phyloP scores from a whole-genome alignment of 1,139 yeast genomes.

The Candida pseudoviswanathii region DNA sequence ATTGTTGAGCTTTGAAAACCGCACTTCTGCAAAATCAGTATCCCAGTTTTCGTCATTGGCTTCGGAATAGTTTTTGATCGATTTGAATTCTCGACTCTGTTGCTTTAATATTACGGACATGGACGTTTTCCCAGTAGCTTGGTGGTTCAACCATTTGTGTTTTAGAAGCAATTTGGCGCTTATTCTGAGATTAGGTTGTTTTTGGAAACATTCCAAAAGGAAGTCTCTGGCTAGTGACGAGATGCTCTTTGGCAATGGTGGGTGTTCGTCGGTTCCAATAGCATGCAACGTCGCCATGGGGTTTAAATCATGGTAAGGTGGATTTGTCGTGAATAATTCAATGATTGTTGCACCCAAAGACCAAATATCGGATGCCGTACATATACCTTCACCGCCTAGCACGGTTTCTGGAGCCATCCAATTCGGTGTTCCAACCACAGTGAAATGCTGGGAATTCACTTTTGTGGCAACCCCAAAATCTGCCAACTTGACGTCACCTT shows the following conservation, averaged over 20 bases:
- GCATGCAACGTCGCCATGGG: slow-evolving; percentile 93
- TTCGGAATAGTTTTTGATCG: slow-evolving; percentile 31
- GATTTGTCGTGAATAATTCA: slow-evolving; percentile 82
- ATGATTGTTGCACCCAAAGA: slow-evolving; percentile 94
- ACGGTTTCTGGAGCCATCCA: slow-evolving; percentile 91
- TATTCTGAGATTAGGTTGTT: slow-evolving; percentile 63
- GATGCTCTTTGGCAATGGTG: slow-evolving; percentile 69
- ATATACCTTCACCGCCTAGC: slow-evolving; percentile 77
- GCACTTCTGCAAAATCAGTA: slow-evolving; percentile 29
- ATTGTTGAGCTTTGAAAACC: slow-evolving; percentile 12
- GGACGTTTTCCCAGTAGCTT: slow-evolving; percentile 8
- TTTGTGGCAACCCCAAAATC: slow-evolving; percentile 86
- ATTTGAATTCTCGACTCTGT: slow-evolving; percentile 18
- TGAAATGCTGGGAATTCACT: slow-evolving; percentile 43
- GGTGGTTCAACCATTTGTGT: slow-evolving; percentile 62
- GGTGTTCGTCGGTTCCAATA: slow-evolving; percentile 81
- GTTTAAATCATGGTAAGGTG: slow-evolving; percentile 81
- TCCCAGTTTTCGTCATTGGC: slow-evolving; percentile 40
- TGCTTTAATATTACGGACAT: slow-evolving; percentile 7
- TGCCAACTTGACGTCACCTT: slow-evolving; percentile 88
- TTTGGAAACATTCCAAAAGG: slow-evolving; percentile 74
- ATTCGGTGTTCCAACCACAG: slow-evolving; percentile 71
- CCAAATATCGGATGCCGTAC: slow-evolving; percentile 89
- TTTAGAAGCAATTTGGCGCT: slow-evolving; percentile 57
- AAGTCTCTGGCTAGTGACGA: slow-evolving; percentile 63